A percentile compares a stretch with the other conserved stretches of the same genome.
Conservation (phyloP, 2,329 filamentous ascomycete genomes). For the Diaporthe citri region DNA sequence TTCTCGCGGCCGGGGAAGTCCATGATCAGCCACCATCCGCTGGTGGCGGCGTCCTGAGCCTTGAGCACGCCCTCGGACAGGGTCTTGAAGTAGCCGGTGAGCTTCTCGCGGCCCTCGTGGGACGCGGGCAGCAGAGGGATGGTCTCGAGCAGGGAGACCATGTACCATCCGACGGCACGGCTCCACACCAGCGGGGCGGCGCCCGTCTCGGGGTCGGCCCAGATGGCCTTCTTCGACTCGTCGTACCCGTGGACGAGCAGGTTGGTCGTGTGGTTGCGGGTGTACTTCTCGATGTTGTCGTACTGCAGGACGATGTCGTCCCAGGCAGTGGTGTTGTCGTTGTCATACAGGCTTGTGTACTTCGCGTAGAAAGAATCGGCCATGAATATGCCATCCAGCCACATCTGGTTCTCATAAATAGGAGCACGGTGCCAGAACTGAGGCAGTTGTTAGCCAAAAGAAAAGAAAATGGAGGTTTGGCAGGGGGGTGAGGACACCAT, state of each 20-base stretch:
- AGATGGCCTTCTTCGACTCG: slow-evolving; percentile 58
- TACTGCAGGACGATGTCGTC: slow-evolving; percentile 38
- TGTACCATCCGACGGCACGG: slow-evolving; percentile 66
- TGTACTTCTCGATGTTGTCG: slow-evolving; percentile 47
- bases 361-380: slow-evolving; percentile 50
- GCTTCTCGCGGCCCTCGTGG: slow-evolving; percentile 26
- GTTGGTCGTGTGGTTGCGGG: slow-evolving; percentile 53
- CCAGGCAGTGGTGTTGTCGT: slow-evolving; percentile 46
- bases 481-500: neutral
- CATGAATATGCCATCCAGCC: slow-evolving; percentile 59
- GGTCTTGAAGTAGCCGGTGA: slow-evolving; percentile 27
- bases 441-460: neutral
- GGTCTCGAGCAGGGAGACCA: slow-evolving; percentile 45
- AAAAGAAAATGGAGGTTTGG: neutral
- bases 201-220: slow-evolving; percentile 64
- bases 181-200: slow-evolving; percentile 66
- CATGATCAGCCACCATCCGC: slow-evolving; percentile 54
- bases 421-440: slow-evolving; percentile 57
- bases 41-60: slow-evolving; percentile 34
- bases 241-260: slow-evolving; percentile 69
- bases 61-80: slow-evolving; percentile 30
- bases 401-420: slow-evolving; percentile 58
- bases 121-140: slow-evolving; percentile 31
- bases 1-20: slow-evolving; percentile 52
- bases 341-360: slow-evolving; percentile 44